Evolutionary conservation across 2,329 filamentous ascomycete species (phyloP), one percentile per base, ranked within the genome.

Genomic region (Colletotrichum neosansevieriae): DNA sequence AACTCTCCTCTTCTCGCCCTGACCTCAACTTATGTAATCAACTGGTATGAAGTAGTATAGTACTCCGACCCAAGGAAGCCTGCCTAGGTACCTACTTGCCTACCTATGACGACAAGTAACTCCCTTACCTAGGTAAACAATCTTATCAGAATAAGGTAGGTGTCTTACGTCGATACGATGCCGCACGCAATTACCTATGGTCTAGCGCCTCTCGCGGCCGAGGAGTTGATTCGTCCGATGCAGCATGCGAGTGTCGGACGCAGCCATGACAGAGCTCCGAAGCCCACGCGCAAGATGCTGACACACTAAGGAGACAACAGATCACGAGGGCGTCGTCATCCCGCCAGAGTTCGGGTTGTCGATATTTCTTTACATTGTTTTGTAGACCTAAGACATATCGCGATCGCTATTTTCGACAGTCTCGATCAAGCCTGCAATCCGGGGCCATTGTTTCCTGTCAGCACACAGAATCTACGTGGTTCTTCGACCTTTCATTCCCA

Each of bases 311-410:
- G 3, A 21, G 40, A 47, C 36, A 21, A 38, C 4, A 38, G 29
- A n/a, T 53, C 64, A 63, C 60, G 60, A 64, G 60, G 60, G 36
- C 53, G 38, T 67, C 60, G 51, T 51, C 64, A 58, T 51, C 51
- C 15, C 40, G 36, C 24, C 29, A 19, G 44, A 29, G 38, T 17
- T 15, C 34, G 3, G 11, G 19, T 38, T 7, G 29, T 34, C 9
- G 6, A 15, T 17, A 7, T 36, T 53, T 10, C 34, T 53, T 53
- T 9, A 11, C 38, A 11, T 57, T 19, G 21, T 17, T 6, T 24
- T 17, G 19, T 1, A n/a, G n/a, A 17, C 21, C 12, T 24, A 57
- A 21, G 13, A 17, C 34, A 7, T 44, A 13, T 13, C 32, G 34
- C 19, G 17, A 19, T n/a, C 19, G 9, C n/a, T 19, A 40, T 12